Evolutionary conservation across 2,329 filamentous ascomycete genomes (phyloP), one percentile per base, ranked within the genome.

Genomic region (Ophidiomyces ophidiicola): DNA sequence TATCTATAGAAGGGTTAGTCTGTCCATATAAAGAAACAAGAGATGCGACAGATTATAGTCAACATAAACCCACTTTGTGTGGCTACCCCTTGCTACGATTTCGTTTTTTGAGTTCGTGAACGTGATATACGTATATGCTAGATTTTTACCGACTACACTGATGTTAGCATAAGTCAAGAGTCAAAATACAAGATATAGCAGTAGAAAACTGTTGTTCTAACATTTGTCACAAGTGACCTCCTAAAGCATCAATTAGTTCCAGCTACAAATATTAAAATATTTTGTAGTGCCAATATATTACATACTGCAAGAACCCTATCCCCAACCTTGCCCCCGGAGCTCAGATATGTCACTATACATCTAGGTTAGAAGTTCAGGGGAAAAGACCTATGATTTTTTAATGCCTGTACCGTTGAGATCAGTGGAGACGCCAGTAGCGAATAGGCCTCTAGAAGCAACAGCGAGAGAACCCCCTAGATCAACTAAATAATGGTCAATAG

Each of bases 171-270:
- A 32, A 14, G 19, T 8, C 19, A 6, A 1, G 12, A 24, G 20
- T 19, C 24, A 36, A 11, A 4, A 20, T n/a, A n/a, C n/a, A 32
- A 8, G 17, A 32, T 32, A 12, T 8, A 32, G 11, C 2, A 24
- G 20, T 25, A 6, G 8, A 21, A n/a, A n/a, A n/a, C n/a, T n/a
- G n/a, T 11, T 41, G 21, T 14, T 48, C 61, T 39, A 64, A 76
- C 74, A 78, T 50, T 78, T 80, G 52, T 80, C 76, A 50, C 76
- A 80, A 3, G 62, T 70, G 19, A 71, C 76, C 51, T 80, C 75
- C 58, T 65, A 39, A 4, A 31, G 29, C 30, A 12, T 40, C 23
- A 32, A 18, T 23, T 28, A 41, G 39, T 20, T 32, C 7, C 17
- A 18, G 10, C 14, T 5, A 32, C 10, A 17, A 12, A 23, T 19